Percentiles rank a stretch among this genome's conserved stretches.
Conservation (phyloP, 2,329 filamentous ascomycete species). For the Colletotrichum siamense region DNA sequence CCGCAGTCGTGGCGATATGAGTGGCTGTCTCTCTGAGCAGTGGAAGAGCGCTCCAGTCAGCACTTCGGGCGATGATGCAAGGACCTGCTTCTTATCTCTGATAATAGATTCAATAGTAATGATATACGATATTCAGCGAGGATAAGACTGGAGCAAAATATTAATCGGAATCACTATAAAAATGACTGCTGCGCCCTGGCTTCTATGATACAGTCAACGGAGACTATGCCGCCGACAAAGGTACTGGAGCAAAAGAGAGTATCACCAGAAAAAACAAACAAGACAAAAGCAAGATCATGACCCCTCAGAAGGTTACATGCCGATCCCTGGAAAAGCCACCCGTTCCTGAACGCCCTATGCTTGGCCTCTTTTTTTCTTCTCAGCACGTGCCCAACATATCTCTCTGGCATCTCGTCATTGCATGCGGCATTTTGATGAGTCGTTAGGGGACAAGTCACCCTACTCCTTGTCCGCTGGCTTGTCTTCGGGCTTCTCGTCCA, state of each 20-base stretch:
- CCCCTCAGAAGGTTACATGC: not conserved
- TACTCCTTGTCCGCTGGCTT: slow-evolving; percentile 6
- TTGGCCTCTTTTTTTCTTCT: not conserved
- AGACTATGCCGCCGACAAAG: not conserved
- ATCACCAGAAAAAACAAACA: not conserved
- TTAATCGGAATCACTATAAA: not conserved
- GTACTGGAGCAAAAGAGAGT: not conserved
- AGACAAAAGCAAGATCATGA: not conserved
- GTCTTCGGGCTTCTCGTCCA: slow-evolving; percentile 20
- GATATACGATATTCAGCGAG: too few relatives aligned
- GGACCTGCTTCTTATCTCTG: too few relatives aligned
- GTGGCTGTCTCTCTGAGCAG: too few relatives aligned
- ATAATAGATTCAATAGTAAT: too few relatives aligned
- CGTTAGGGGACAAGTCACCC: not conserved
- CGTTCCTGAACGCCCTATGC: slow-evolving; percentile 7
- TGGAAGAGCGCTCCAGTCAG: too few relatives aligned
- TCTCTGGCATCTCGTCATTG: slow-evolving; percentile 5
- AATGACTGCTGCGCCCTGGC: not conserved
- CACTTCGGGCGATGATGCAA: too few relatives aligned
- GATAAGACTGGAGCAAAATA: not conserved
- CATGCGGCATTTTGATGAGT: not conserved
- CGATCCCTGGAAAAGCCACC: slow-evolving; percentile 2
- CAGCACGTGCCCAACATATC: not conserved
- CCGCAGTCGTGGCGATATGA: too few relatives aligned
- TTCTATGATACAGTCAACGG: slow-evolving; percentile 8